These are phyloP conservation scores for Brassica incana DNA, from an alignment of 345 rosid genomes.

Conservation along the genomic window DNA sequence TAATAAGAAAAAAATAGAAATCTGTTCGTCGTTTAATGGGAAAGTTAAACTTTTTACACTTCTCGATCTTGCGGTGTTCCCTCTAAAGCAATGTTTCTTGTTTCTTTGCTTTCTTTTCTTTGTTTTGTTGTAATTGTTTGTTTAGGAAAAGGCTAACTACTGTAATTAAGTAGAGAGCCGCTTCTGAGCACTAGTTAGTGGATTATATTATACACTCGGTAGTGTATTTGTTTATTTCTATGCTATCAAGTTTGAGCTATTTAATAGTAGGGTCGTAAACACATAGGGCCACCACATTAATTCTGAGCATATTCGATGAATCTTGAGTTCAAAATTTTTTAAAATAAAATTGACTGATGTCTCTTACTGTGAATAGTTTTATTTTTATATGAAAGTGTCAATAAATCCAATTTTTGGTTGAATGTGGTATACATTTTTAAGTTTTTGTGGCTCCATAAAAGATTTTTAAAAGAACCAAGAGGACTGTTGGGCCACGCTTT, in stretches of 20 bases:
- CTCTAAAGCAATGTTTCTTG: slow-evolving; percentile 40
- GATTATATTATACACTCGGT: slow-evolving; percentile 31
- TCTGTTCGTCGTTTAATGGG: slow-evolving; percentile 42
- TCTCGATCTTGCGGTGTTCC: slow-evolving; percentile 34
- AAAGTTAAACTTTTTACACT: slow-evolving; percentile 22
- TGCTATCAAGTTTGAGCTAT: not conserved
- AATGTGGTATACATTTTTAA: not conserved
- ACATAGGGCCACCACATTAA: slow-evolving; percentile 8
- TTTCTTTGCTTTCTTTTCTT: slow-evolving; percentile 10
- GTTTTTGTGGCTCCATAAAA: not conserved
- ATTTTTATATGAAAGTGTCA: not conserved
- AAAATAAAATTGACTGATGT: not conserved
- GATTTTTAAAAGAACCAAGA: not conserved
- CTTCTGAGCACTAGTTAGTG: slow-evolving; percentile 17
- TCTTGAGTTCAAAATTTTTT: not conserved
- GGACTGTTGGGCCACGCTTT: not conserved
- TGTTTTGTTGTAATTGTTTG: slow-evolving; percentile 12
- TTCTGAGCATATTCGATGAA: slow-evolving; percentile 27
- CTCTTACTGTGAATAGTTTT: not conserved
- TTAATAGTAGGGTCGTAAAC: slow-evolving; percentile 12
- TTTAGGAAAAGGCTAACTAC: slow-evolving; percentile 8
- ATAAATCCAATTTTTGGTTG: not conserved
- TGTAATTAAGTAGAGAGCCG: slow-evolving; percentile 29
- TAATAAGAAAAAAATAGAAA: slow-evolving; percentile 1
- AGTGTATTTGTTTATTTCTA: slow-evolving; percentile 12